phyloP scores from a whole-genome alignment of 306 rosid genomes.

The Cucumis sativus region DNA sequence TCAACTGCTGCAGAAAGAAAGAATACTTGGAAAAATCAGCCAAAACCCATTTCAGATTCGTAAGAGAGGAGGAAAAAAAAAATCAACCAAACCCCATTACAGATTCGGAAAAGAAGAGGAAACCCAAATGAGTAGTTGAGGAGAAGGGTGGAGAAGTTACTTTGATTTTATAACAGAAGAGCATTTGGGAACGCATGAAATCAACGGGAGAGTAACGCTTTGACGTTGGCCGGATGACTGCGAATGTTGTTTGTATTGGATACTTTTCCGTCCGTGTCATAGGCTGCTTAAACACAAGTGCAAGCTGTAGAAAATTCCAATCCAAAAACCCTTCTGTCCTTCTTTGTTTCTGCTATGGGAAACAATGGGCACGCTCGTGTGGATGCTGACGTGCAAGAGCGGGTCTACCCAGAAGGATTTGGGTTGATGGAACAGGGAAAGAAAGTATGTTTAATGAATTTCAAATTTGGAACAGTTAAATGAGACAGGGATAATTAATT shows the following conservation, averaged over 20 bases:
- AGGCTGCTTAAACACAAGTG: constrained; percentile 13
- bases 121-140: not conserved
- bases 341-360: not conserved
- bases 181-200: constrained; percentile 11
- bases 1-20: not conserved
- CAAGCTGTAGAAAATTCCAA: constrained; percentile 17
- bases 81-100: not conserved
- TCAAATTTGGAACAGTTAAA: not conserved
- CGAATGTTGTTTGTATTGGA: constrained; percentile 10
- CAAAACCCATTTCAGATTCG: not conserved
- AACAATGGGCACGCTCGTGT: constrained; percentile 6
- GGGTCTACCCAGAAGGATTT: not conserved
- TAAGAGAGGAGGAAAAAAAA: not conserved
- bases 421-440: not conserved
- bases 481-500: too few relatives aligned
- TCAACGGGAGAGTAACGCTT: constrained; percentile 16
- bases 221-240: constrained; percentile 3
- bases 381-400: constrained; percentile 18
- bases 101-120: not conserved
- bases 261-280: constrained; percentile 23
- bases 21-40: not conserved
- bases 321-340: not conserved
- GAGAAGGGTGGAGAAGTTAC: constrained; percentile 13
- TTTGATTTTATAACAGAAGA: not conserved
- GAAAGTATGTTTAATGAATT: constrained; percentile 6